Evolutionary conservation across 108 stramenopile genomes (phyloP), one percentile per base, ranked within the genome.

Genomic region (Schizochytrium sp.): DNA sequence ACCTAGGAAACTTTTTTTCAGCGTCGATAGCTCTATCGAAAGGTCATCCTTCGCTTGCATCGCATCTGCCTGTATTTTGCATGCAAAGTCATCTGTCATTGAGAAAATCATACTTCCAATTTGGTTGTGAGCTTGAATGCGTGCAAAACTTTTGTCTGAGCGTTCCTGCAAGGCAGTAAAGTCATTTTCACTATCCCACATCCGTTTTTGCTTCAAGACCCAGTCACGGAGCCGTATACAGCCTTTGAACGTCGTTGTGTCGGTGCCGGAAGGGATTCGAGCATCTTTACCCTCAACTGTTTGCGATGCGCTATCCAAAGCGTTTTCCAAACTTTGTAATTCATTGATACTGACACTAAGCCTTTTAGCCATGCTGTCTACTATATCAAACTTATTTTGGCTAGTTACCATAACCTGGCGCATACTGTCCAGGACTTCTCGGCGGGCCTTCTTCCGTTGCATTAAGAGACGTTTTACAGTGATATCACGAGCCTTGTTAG

Each of bases 161-260:
- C 44, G 40, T 3, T 0, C 42, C 5, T 44, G 64, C 19, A 69
- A 44, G 19, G 64, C 64, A 38, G 40, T 15, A 3, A 69, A 69
- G 64, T 69, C 64, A 44, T 69, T 69, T 44, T 69, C 42, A 44
- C 3, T 38, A 3, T 69, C 64, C 64, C 64, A 69, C 10, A 7
- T 69, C 12, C 64, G 64, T 69, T 69, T 69, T 38, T 69, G 64
- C 8, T 15, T 38, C 64, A 69, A 15, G 19, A 69, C 64, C 64
- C 64, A 69, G 64, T 44, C 5, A 44, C 64, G 40, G 64, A 69
- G 64, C 1, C 44, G 42, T 44, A 69, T 7, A 44, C 64, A 69
- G 40, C 64, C 64, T 7, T 44, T 38, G 44, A 69, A 69, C 1
- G 64, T 44, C 12, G 10, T 69, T 0, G 64, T 69, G 10, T 69